Evolutionary conservation across 345 rosid genomes (phyloP), one percentile per base, ranked within the genome.

Genomic region (Camelina hispida): DNA sequence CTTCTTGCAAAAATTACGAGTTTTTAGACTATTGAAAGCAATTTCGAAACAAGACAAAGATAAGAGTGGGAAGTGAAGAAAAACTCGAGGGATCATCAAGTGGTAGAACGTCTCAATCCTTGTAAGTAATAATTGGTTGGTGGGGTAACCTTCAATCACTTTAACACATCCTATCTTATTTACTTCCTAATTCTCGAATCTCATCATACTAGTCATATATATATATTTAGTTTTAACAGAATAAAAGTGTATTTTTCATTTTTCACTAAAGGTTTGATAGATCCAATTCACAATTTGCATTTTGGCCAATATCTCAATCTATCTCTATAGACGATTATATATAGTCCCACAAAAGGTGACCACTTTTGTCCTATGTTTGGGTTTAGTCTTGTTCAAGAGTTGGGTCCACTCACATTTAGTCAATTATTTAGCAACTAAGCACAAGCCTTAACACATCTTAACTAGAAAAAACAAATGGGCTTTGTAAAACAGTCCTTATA

Each of bases 111-210:
- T 61, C 69, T 43, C 59, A 0, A 69, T 76, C 50, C 51, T 7
- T 37, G 2, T 1, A 34, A 76, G 46, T 38, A 63, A 70, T 70
- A 69, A 69, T 55, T 69, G 75, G 34, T 3, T 77, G 37, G 80
- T 77, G n/a, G 75, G 75, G 62, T 74, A 28, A 68, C 52, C 18
- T 53, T 54, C 70, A 69, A 51, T 69, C 64, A 61, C 40, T 61
- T 42, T 20, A 76, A 28, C 30, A 28, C 30, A 28, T 28, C 30
- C 30, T 28, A 28, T 28, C 30, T 28, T 28, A 28, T 28, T 28
- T 54, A 15, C 55, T 25, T 16, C 28, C 59, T 56, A 47, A 56
- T 46, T 74, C 32, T 74, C 42, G 20, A 74, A 66, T 57, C 75
- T 69, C 51, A 62, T 69, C 65, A 69, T 44, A 28, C 30, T 4